Evolutionary conservation across 2,329 filamentous ascomycete genomes (phyloP).

Genomic region (Claviceps purpurea): DNA sequence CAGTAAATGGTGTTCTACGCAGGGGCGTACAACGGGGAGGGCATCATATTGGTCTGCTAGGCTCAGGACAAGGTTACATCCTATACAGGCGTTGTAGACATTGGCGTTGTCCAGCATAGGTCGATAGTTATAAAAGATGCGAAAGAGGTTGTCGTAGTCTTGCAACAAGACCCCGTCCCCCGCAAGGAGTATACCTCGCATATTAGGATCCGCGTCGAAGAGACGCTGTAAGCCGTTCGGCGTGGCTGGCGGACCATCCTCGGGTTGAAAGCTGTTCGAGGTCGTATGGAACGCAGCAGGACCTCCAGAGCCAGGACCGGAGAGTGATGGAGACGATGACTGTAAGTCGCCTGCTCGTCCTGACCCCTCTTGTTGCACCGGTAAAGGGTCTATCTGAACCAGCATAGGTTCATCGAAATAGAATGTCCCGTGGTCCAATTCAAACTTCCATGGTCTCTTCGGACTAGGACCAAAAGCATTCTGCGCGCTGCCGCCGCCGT

Average conservation of each 20-base stretch:
- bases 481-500: background rate
- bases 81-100: constrained; percentile 83
- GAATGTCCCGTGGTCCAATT: constrained; percentile 65
- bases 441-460: constrained; percentile 65
- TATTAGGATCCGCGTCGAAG: constrained; percentile 30
- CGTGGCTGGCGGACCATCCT: constrained; percentile 25
- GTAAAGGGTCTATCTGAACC: constrained; percentile 55
- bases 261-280: constrained; percentile 9
- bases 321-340: constrained; percentile 16
- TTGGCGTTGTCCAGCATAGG: constrained; percentile 72
- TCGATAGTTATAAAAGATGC: constrained; percentile 88
- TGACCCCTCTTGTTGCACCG: background rate
- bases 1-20: constrained; percentile 85
- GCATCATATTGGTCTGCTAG: constrained; percentile 95
- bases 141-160: constrained; percentile 91
- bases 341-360: constrained; percentile 2
- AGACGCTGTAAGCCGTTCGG: constrained; percentile 25
- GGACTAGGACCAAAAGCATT: constrained; percentile 5
- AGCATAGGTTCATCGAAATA: constrained; percentile 73
- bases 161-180: constrained; percentile 61
- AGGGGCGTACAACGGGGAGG: constrained; percentile 70
- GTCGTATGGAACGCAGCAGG: constrained; percentile 6
- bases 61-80: constrained; percentile 79
- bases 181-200: too few relatives aligned
- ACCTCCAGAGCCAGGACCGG: constrained; percentile 21